These are phyloP conservation scores for Ulmus americana DNA, from an alignment of 331 rosid genomes.

Conservation along the genomic window DNA sequence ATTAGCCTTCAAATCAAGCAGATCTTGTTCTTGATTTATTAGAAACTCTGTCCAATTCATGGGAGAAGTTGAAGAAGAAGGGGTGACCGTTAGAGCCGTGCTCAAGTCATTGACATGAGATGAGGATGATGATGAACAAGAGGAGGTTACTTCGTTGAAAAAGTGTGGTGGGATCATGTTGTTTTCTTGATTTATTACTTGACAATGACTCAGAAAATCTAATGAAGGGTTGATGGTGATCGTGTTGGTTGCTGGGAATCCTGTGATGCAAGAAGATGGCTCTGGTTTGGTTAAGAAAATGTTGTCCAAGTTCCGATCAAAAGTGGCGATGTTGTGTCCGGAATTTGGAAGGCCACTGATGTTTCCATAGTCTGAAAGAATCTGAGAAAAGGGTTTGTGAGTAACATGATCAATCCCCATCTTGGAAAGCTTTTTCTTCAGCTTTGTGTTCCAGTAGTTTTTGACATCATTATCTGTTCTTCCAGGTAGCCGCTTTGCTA, in stretches of 20 bases:
- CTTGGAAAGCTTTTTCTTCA: slow-evolving; percentile 76
- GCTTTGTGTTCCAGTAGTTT: slow-evolving; percentile 90
- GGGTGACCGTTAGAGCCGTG: slow-evolving; percentile 30
- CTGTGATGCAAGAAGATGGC: slow-evolving; percentile 21
- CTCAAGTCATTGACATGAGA: slow-evolving; percentile 36
- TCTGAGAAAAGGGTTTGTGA: slow-evolving; percentile 75
- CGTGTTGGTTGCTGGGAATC: slow-evolving; percentile 17
- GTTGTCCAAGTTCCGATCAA: slow-evolving; percentile 26
- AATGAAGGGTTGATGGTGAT: slow-evolving; percentile 30
- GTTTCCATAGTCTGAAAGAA: slow-evolving; percentile 66
- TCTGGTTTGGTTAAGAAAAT: slow-evolving; percentile 22
- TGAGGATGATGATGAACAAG: slow-evolving; percentile 64
- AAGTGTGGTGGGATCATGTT: slow-evolving; percentile 30
- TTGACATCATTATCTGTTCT: slow-evolving; percentile 95
- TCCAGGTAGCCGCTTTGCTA: slow-evolving; percentile 72
- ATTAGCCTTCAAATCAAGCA: slow-evolving; percentile 6
- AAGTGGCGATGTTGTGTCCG: slow-evolving; percentile 22
- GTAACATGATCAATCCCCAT: slow-evolving; percentile 91
- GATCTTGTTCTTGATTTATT: slow-evolving; percentile 27
- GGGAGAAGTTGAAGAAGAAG: slow-evolving; percentile 32
- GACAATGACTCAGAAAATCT: slow-evolving; percentile 35
- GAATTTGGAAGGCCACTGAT: slow-evolving; percentile 42
- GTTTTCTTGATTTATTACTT: slow-evolving; percentile 28
- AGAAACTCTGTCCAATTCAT: slow-evolving; percentile 53
- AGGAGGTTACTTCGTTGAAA: slow-evolving; percentile 57